These are phyloP conservation scores for Emericellopsis cladophorae DNA, from an alignment of 2,329 filamentous ascomycete species.

Conservation along the genomic window DNA sequence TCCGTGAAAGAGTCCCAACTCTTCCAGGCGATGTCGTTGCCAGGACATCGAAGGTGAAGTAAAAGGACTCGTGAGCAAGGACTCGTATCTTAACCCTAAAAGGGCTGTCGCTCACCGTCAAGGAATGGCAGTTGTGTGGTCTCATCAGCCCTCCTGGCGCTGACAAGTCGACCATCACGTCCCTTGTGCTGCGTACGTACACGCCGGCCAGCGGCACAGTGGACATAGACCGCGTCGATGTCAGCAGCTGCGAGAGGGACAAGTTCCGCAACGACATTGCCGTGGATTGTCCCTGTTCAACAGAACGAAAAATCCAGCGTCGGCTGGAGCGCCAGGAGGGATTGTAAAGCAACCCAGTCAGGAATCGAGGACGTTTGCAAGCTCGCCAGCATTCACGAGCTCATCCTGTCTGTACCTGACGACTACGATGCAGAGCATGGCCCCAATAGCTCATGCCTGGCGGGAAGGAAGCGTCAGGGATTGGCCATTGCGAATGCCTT, in stretches of 20 bases:
- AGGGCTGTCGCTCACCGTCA: conserved; percentile 41
- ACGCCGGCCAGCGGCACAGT: conserved; percentile 25
- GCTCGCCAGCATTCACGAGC: conserved; percentile 59
- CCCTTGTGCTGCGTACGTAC: conserved; percentile 39
- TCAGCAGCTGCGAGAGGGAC: conserved; percentile 25
- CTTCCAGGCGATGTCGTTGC: conserved; percentile 3
- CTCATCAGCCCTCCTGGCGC: conserved; percentile 54
- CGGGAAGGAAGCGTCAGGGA: conserved; percentile 69
- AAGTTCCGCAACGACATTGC: conserved; percentile 39
- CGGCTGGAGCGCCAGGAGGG: too few relatives aligned
- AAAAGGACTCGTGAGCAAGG: conserved; percentile 18
- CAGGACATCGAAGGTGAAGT: conserved; percentile 25
- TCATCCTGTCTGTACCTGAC: conserved; percentile 46
- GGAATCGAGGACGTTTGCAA: conserved; percentile 56
- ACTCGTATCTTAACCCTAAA: conserved; percentile 44
- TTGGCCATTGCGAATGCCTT: conserved; percentile 68
- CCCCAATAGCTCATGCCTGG: conserved; percentile 62
- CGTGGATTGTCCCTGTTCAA: conserved; percentile 44
- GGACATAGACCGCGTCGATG: conserved; percentile 31
- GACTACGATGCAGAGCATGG: conserved; percentile 56
- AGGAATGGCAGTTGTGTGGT: conserved; percentile 47
- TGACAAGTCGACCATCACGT: conserved; percentile 55
- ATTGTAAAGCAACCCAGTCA: conserved; percentile 37
- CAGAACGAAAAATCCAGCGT: conserved; percentile 45
- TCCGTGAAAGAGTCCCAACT: conserved; percentile 3